These are phyloP conservation scores for Cryphonectria japonica DNA, from an alignment of 2,329 filamentous ascomycete genomes.

Conservation along the genomic window DNA sequence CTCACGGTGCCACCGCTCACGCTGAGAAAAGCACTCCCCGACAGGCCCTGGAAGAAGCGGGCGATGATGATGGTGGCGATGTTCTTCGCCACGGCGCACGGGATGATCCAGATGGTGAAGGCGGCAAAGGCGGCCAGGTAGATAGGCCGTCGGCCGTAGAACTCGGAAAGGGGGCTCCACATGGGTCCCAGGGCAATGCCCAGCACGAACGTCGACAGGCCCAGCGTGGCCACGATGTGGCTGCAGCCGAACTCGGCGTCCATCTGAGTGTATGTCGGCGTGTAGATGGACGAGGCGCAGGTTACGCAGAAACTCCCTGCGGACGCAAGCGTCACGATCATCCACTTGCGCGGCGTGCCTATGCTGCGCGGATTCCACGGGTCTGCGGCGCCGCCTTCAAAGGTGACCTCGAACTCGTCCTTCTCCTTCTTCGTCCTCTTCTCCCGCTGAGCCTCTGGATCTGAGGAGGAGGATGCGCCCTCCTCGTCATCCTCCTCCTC, in stretches of 20 bases:
- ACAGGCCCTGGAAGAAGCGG: conserved; percentile 77
- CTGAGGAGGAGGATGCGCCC: background rate
- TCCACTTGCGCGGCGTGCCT: conserved; percentile 71
- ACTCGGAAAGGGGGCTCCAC: conserved; percentile 69
- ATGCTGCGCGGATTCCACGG: conserved; percentile 75
- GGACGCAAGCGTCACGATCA: conserved; percentile 75
- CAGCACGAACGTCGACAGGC: conserved; percentile 80
- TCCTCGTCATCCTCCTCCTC: conserved; percentile 24
- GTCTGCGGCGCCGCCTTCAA: conserved; percentile 71
- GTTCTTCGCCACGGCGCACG: conserved; percentile 79
- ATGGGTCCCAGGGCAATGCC: conserved; percentile 70
- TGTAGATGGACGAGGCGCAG: conserved; percentile 86
- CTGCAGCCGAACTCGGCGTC: conserved; percentile 74
- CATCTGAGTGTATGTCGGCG: conserved; percentile 78
- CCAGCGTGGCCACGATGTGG: conserved; percentile 74
- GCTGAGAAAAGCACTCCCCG: conserved; percentile 69
- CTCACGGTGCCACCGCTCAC: conserved; percentile 87
- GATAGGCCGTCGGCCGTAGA: conserved; percentile 81
- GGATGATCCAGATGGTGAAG: conserved; percentile 80
- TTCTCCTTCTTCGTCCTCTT: conserved; percentile 34
- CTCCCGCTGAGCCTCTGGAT: conserved; percentile 8
- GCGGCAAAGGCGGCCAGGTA: conserved; percentile 75
- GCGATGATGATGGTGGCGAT: conserved; percentile 78
- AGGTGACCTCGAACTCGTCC: conserved; percentile 69
- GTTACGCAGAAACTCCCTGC: conserved; percentile 83